Base-by-base conservation (phyloP, 1,284 basidiomycete species). In the Entoloma clypeatum region DNA sequence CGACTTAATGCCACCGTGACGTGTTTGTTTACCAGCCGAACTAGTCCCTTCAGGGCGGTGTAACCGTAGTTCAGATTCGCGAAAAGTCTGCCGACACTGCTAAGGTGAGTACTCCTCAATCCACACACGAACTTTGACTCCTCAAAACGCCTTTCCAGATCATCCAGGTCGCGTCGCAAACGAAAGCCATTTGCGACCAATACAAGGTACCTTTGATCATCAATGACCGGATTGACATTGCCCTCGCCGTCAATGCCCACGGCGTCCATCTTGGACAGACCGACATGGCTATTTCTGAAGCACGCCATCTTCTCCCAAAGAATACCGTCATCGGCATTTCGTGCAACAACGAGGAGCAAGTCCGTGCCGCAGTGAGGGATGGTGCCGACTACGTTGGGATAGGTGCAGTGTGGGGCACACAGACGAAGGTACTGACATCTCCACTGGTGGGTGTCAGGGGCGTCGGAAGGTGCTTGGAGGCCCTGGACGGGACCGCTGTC, bases 251-350 rank as follows among this genome's bases (percentile, higher is more conserved):
- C 17, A 68, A 76, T 38, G 84, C 83, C 2, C 79, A 81, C 36
- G 93, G 90, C 4, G 80, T 97, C 7, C 94, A 98, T 57, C 71
- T 98, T 36, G 94, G 94, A 3, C 94, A 98, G 65, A 79, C 80
- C 0, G 94, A 98, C 60, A 88, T 94, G 73, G 81, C 89, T 2
- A 70, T 91, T 1, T 51, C 68, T 2, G 57, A 81, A 19, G 92
- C 88, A 0, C 80, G 89, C 22, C 57, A 59, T 11, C 68, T 94
- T 4, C 71, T 97, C 0, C 90, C 90, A 0, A 57, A 71, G 1
- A 75, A 75, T 13, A 70, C 83, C 0, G 74, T 96, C 48, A 79
- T 98, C 29, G 94, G 94, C 1, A 73, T 93, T 11, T 89, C 86
- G 13, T 88, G 88, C 53, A 82, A 86, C 51, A 85, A 75, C 7